Percentiles rank a stretch among this genome's conserved stretches.
phyloP scores from a whole-genome alignment of 2,329 filamentous ascomycete species.

The Penicillium polonicum region DNA sequence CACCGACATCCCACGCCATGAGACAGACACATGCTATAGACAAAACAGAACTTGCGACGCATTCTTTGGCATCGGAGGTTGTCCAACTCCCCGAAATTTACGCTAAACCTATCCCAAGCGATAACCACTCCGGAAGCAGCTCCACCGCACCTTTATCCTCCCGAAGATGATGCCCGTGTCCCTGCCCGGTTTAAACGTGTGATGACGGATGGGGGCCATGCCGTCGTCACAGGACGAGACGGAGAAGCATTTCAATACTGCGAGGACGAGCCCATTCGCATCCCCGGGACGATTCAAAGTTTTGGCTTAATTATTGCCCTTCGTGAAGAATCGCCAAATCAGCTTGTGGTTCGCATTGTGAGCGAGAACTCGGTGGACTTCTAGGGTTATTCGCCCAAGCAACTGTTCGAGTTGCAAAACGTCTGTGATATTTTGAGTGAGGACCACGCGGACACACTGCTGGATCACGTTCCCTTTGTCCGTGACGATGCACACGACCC shows the following conservation, averaged over 20 bases:
- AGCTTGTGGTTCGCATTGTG: constrained; percentile 67
- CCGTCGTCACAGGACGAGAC: constrained; percentile 76
- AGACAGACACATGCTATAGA: constrained; percentile 11
- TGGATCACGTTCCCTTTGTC: constrained; percentile 87
- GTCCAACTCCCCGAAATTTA: constrained; percentile 21
- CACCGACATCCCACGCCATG: constrained; percentile 14
- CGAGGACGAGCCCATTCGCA: constrained; percentile 88
- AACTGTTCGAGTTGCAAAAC: constrained; percentile 70
- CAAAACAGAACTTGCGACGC: constrained; percentile 18
- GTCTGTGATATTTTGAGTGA: constrained; percentile 83
- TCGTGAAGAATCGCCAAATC: constrained; percentile 62
- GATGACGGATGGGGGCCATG: constrained; percentile 73
- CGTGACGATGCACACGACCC: constrained; percentile 78
- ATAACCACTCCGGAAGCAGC: constrained; percentile 9
- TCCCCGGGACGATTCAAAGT: constrained; percentile 74
- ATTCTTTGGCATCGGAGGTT: constrained; percentile 21
- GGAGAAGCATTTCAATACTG: constrained; percentile 71
- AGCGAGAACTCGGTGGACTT: constrained; percentile 78
- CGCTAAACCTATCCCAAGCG: constrained; percentile 11
- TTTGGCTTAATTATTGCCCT: constrained; percentile 78
- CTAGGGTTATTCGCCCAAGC: constrained; percentile 72
- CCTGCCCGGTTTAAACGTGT: constrained; percentile 77
- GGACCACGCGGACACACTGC: constrained; percentile 77
- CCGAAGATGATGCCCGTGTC: constrained; percentile 47
- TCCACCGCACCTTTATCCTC: constrained; percentile 5